Evolutionary conservation across 2,329 filamentous ascomycete species (phyloP).

Genomic region (Colletotrichum falcatum): DNA sequence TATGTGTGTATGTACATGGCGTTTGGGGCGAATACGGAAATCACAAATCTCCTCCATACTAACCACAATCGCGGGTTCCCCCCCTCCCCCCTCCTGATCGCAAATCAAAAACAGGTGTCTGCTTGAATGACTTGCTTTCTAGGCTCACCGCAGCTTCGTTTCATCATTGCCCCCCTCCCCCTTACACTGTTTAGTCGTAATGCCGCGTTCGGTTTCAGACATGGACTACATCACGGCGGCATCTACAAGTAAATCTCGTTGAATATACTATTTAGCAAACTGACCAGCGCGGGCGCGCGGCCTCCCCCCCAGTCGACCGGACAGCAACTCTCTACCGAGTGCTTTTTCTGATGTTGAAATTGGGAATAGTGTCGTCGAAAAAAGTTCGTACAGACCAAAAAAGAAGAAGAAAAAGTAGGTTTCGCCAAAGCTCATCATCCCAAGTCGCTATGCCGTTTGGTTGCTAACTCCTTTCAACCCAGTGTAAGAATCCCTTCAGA

Average conservation of each 20-base stretch:
- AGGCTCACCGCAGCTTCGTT: constrained; percentile 1
- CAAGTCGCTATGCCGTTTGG: constrained; percentile 41
- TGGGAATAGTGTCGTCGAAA: constrained; percentile 29
- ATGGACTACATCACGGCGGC: neutral
- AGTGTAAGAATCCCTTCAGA: constrained; percentile 29
- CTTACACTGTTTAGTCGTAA: neutral
- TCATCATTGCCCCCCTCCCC: neutral
- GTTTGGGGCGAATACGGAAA: constrained; percentile 35
- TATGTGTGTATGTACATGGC: constrained; percentile 35
- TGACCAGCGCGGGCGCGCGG: neutral
- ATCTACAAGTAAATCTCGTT: constrained; percentile 35
- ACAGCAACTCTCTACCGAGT: neutral
- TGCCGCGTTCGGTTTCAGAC: neutral
- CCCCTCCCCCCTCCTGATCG: too few relatives aligned
- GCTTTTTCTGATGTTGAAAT: constrained; percentile 6
- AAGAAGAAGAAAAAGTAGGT: constrained; percentile 33
- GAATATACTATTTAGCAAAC: constrained; percentile 36
- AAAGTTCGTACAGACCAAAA: constrained; percentile 23
- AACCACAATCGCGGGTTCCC: neutral
- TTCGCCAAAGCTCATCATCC: constrained; percentile 39
- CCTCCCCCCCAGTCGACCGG: neutral
- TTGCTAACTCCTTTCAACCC: constrained; percentile 40
- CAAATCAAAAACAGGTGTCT: neutral
- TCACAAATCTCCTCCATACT: constrained; percentile 34
- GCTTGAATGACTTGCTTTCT: constrained; percentile 17